phyloP scores from a whole-genome alignment of 2,329 filamentous ascomycete genomes.

The Beauveria brongniartii region DNA sequence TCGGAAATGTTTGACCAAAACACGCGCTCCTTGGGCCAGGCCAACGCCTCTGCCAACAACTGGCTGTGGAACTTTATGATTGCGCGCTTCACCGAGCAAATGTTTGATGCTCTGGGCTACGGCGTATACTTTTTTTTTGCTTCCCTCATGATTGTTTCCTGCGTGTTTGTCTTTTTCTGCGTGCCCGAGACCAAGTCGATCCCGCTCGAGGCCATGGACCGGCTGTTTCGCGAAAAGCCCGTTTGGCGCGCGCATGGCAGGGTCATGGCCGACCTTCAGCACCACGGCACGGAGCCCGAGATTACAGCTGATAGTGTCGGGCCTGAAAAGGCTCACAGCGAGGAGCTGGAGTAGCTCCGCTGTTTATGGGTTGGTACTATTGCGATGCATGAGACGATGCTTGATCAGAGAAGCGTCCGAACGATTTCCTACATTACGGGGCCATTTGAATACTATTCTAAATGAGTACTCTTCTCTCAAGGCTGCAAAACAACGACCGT shows the following conservation, averaged over 20 bases:
- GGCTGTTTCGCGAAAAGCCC: conserved; percentile 46
- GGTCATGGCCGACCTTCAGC: conserved; percentile 35
- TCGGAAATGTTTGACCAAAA: conserved; percentile 68
- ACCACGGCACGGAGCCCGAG: neutral
- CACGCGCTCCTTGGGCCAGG: conserved; percentile 55
- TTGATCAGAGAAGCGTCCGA: no score
- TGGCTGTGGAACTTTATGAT: conserved; percentile 69
- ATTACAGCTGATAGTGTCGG: neutral
- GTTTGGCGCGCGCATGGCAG: conserved; percentile 33
- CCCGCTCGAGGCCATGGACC: conserved; percentile 57
- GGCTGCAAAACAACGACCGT: no score
- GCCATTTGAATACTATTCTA: no score
- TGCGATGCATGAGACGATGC: no score
- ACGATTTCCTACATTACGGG: no score
- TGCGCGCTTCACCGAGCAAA: conserved; percentile 57
- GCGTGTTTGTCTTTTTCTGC: conserved; percentile 53
- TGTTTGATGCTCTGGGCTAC: conserved; percentile 51
- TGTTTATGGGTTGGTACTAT: neutral
- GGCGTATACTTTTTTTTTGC: conserved; percentile 66
- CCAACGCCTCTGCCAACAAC: conserved; percentile 62
- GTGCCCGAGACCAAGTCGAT: conserved; percentile 60
- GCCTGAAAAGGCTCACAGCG: neutral
- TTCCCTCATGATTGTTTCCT: conserved; percentile 48
- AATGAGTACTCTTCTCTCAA: no score
- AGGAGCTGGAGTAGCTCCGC: neutral